Percentiles rank a stretch among this genome's conserved stretches.
Evolutionary conservation across 306 rosid species (phyloP).

Genomic region (Citrullus mucosospermus): DNA sequence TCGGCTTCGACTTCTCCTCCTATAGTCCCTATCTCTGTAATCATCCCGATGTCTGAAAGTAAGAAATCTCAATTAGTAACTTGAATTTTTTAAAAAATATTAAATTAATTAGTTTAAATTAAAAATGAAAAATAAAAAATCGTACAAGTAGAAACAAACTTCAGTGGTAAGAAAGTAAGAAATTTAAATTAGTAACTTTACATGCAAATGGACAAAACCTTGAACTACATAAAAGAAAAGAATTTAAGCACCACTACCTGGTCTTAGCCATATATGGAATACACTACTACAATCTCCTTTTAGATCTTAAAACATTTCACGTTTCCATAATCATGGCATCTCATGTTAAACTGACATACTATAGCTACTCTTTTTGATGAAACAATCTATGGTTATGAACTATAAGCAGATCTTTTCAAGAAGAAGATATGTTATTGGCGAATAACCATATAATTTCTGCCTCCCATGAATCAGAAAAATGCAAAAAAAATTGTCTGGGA

Average conservation of each 20-base stretch:
- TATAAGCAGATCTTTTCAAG: too few relatives aligned
- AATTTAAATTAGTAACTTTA: neutral
- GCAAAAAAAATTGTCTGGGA: too few relatives aligned
- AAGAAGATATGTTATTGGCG: too few relatives aligned
- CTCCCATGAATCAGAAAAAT: too few relatives aligned
- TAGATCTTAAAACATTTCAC: neutral
- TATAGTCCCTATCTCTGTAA: slow-evolving; percentile 39
- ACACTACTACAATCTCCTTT: neutral
- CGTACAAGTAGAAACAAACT: neutral
- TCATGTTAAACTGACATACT: neutral
- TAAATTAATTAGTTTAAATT: neutral
- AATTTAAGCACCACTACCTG: neutral
- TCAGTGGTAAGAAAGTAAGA: neutral
- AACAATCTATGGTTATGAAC: too few relatives aligned
- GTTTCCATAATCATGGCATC: neutral
- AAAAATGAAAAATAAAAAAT: too few relatives aligned
- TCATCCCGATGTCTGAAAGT: slow-evolving; percentile 46
- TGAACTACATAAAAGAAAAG: neutral
- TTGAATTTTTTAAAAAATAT: neutral
- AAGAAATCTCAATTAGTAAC: neutral
- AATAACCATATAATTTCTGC: too few relatives aligned
- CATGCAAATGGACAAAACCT: neutral
- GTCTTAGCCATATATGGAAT: neutral
- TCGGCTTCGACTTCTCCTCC: slow-evolving; percentile 65
- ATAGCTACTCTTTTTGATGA: neutral